phyloP scores from a whole-genome alignment of 768 basidiomycete species.

The Dentipellis fragilis region DNA sequence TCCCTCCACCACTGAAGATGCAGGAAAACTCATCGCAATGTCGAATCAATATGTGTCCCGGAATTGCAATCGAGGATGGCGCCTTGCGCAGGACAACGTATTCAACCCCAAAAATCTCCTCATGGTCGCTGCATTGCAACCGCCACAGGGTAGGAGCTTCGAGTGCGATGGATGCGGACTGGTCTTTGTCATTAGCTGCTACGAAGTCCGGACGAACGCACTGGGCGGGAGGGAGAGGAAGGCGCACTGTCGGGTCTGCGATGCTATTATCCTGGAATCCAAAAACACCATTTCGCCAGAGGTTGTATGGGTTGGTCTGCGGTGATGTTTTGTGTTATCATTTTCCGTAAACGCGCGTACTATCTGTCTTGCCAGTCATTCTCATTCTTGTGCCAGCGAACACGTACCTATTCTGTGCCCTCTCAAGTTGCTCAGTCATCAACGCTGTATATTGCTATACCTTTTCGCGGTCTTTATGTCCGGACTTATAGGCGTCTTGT shows the following conservation, averaged over 20 bases:
- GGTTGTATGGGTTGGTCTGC: background rate
- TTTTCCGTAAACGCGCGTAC: too few relatives aligned
- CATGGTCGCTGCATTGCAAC: slow-evolving; percentile 12
- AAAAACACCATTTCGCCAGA: background rate
- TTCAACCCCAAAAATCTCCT: slow-evolving; percentile 12
- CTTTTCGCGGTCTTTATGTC: too few relatives aligned
- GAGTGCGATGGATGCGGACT: background rate
- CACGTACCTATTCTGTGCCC: too few relatives aligned
- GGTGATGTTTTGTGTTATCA: too few relatives aligned
- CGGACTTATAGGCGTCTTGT: too few relatives aligned
- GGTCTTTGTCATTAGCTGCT: background rate
- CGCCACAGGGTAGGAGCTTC: background rate
- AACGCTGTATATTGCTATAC: too few relatives aligned
- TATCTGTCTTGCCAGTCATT: too few relatives aligned
- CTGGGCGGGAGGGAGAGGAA: background rate
- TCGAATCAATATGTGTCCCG: slow-evolving; percentile 14
- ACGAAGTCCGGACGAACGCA: background rate
- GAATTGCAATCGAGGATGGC: slow-evolving; percentile 8
- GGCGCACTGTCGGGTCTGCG: background rate
- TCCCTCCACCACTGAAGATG: background rate
- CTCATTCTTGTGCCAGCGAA: too few relatives aligned
- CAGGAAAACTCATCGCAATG: slow-evolving; percentile 4
- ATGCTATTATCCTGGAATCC: background rate
- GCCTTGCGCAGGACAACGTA: slow-evolving; percentile 1
- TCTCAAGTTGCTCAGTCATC: too few relatives aligned